These are phyloP conservation scores for Fusarium neocosmosporiellum DNA, from an alignment of 2,329 filamentous ascomycete genomes.

Conservation along the genomic window DNA sequence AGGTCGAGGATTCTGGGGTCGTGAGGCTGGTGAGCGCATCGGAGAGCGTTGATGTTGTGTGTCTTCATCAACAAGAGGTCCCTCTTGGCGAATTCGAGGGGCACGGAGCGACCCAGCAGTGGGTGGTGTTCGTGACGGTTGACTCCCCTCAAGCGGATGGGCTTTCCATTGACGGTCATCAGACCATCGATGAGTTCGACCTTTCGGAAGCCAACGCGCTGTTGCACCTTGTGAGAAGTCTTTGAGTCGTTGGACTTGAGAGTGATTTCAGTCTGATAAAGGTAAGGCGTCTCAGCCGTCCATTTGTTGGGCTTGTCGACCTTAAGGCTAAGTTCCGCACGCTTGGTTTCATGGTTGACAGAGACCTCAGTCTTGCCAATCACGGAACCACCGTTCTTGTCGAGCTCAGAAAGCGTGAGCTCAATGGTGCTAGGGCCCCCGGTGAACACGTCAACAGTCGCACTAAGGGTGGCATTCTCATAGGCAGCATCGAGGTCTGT, in stretches of 20 bases:
- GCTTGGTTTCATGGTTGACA: constrained; percentile 41
- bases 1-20: constrained; percentile 69
- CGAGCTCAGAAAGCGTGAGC: constrained; percentile 55
- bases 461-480: constrained; percentile 58
- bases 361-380: constrained; percentile 42
- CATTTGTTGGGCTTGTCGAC: constrained; percentile 69
- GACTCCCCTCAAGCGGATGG: constrained; percentile 72
- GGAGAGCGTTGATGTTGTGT: constrained; percentile 77
- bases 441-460: constrained; percentile 58
- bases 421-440: constrained; percentile 50
- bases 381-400: constrained; percentile 49
- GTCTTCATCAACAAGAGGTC: constrained; percentile 76
- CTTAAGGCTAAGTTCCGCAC: constrained; percentile 56
- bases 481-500: constrained; percentile 67
- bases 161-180: constrained; percentile 72
- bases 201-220: constrained; percentile 70
- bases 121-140: constrained; percentile 76
- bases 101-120: constrained; percentile 70
- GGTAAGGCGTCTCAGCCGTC: constrained; percentile 74
- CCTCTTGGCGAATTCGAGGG: constrained; percentile 68
- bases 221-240: constrained; percentile 57
- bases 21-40: constrained; percentile 76
- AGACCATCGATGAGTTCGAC: constrained; percentile 72
- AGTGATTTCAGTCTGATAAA: constrained; percentile 70
- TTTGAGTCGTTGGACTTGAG: constrained; percentile 53